A percentile compares a stretch with the other conserved stretches of the same genome.
phyloP scores from a whole-genome alignment of 805 yeast genomes.

The Cyberlindnera subsufficiens region DNA sequence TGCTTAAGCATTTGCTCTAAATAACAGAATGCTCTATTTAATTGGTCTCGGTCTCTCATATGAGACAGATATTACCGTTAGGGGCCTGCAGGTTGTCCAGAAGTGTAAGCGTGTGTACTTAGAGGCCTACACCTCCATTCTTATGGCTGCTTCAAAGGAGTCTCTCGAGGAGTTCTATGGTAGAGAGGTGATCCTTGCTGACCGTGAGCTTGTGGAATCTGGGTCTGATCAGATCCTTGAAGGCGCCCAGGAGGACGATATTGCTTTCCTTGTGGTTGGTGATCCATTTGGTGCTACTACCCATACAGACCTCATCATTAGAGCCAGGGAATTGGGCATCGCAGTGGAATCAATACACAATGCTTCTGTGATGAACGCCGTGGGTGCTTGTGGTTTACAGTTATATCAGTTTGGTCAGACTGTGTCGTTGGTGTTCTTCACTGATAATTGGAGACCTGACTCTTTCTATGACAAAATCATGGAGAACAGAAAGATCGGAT shows the following conservation, averaged over 20 bases:
- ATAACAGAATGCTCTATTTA: constrained; percentile 65
- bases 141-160: constrained; percentile 84
- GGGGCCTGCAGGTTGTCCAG: constrained; percentile 83
- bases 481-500: constrained; percentile 87
- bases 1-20: too few species aligned
- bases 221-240: constrained; percentile 80
- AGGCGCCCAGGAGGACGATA: constrained; percentile 72
- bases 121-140: constrained; percentile 91
- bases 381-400: constrained; percentile 96
- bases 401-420: constrained; percentile 95
- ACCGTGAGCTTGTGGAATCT: constrained; percentile 88
- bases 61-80: constrained; percentile 85
- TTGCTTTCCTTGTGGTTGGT: constrained; percentile 94
- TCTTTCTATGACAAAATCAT: constrained; percentile 83
- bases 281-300: constrained; percentile 98
- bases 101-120: constrained; percentile 86
- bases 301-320: constrained; percentile 85
- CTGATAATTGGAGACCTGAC: constrained; percentile 95
- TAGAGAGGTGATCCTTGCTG: constrained; percentile 79
- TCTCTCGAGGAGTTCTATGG: constrained; percentile 82
- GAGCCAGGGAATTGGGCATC: constrained; percentile 84
- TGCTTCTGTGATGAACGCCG: constrained; percentile 97
- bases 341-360: constrained; percentile 82
- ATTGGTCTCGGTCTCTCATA: constrained; percentile 90
- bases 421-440: constrained; percentile 92